Base-by-base conservation (phyloP, 345 rosid species). In the Acer negundo region DNA sequence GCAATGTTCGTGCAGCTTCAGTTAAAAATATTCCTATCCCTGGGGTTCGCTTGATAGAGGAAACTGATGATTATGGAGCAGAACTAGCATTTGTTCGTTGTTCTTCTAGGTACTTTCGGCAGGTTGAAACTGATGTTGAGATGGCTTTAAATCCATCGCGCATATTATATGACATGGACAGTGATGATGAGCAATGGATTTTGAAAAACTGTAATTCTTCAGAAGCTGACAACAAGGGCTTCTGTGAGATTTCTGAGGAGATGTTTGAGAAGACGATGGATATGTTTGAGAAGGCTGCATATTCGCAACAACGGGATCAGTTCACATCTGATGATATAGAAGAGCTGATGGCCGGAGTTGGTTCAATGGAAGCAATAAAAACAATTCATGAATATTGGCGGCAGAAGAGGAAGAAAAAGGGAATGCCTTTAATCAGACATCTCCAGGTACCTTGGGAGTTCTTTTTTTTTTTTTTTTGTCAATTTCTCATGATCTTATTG, bases 11-110 rank as follows among this genome's bases (percentile, higher is more conserved):
- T 67, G 97, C 97, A 75, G 99, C 98, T 82, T 87, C 82, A 38
- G 86, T 94, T 67, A 96, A 87, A 79, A 88, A 89, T 77, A 94
- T 96, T 82, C 99, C 98, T n/a, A 96, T 96, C 76, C 99, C 98
- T 49, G 98, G 98, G 63, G 97, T 96, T 56, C 81, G 85, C 28
- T 70, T 88, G 80, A 84, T 94, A 68, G 99, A 88, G 86, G 92
- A 88, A 74, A 81, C 84, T 71, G 91, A 87, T 72, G 92, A 87
- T 23, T 82, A 83, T 76, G 85, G 80, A 74, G 49, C 81, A 20
- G 97, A 87, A 78, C 75, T 76, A 69, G 74, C 86, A 40, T 89
- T 88, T 79, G 74, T 86, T 69, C 88, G 91, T 7, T 74, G 86
- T 80, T 68, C 87, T 77, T 82, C 84, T 11, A 92, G 87, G 85